Percentiles rank a stretch among this genome's conserved stretches.
phyloP scores from a whole-genome alignment of 345 rosid genomes.

The Psidium guajava region DNA sequence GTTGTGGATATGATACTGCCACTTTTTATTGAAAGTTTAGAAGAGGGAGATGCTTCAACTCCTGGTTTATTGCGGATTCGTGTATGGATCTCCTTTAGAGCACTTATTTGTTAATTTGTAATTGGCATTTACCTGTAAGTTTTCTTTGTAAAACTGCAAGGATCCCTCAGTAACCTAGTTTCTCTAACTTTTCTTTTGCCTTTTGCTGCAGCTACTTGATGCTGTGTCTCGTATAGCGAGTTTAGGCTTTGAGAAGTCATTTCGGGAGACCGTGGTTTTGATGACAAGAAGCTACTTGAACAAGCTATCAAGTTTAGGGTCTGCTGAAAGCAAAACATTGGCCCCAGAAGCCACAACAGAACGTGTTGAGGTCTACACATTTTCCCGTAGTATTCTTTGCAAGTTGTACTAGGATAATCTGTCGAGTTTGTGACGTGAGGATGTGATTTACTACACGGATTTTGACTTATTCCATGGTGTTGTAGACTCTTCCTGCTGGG shows the following conservation, averaged over 20 bases:
- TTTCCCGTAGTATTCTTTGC: neutral
- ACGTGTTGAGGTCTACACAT: constrained; percentile 69
- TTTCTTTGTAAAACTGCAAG: neutral
- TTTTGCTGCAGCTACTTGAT: constrained; percentile 79
- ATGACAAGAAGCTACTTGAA: constrained; percentile 91
- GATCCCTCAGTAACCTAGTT: neutral
- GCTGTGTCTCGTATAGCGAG: constrained; percentile 96
- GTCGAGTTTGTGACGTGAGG: neutral
- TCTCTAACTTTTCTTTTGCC: constrained; percentile 7
- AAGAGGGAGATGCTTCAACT: constrained; percentile 95
- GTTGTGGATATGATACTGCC: constrained; percentile 98
- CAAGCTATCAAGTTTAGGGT: constrained; percentile 66
- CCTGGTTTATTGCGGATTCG: constrained; percentile 86
- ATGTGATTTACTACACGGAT: constrained; percentile 14
- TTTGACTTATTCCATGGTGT: constrained; percentile 37
- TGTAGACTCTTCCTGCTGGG: constrained; percentile 99
- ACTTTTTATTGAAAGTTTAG: constrained; percentile 89
- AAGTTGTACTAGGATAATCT: neutral
- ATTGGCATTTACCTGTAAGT: neutral
- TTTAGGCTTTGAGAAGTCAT: constrained; percentile 97
- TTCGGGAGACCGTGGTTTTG: constrained; percentile 92
- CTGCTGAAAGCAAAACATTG: constrained; percentile 83
- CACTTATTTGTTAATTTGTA: constrained; percentile 11
- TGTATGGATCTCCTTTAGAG: constrained; percentile 40
- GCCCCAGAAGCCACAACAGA: constrained; percentile 83